Evolutionary conservation across 2,329 filamentous ascomycete species (phyloP), one percentile per base, ranked within the genome.

Genomic region (Dryadomyces quercus-mongolicae): DNA sequence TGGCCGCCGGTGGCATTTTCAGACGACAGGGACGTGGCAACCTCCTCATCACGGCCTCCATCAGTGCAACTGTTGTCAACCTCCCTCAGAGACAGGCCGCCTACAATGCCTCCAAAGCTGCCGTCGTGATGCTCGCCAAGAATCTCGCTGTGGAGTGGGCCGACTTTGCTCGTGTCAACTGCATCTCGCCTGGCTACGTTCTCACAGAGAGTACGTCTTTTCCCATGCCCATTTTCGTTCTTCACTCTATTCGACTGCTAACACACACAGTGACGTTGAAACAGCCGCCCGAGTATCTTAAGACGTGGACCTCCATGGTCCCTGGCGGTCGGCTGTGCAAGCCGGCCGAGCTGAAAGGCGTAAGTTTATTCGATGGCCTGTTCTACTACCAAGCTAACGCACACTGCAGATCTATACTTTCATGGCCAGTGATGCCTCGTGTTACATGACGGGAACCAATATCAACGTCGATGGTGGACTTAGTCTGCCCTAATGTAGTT

Each of bases 71-170:
- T 63, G 84, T 91, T 60, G 84, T 83, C 65, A 91, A 89, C 64
- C 75, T 88, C 52, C 87, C 86, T 7, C 85, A 89, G 69, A 64
- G 82, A 58, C 86, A 91, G 70, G 74, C 82, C 5, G 79, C 82
- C 6, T 88, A 42, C 9, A 42, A 42, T n/a, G 3, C 38, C 38
- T 42, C 38, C 38, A 42, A 42, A n/a, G 38, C 38, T 1, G 85
- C 75, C 22, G 70, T 78, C 4, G 74, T 79, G 31, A 74, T 80
- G 60, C 68, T 78, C 53, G 81, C 77, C 76, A 70, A 80, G 72
- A 83, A 80, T 67, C 84, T 90, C 45, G 84, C 85, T 0, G 78
- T 89, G 18, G 86, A 90, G 67, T 90, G 86, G 85, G 78, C 82
- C 2, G 80, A 78, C 36, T 88, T 86, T 63, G 86, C 85, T 5